A percentile compares a stretch with the other conserved stretches of the same genome.
phyloP scores from a whole-genome alignment of 306 rosid species.

The Quercus variabilis region DNA sequence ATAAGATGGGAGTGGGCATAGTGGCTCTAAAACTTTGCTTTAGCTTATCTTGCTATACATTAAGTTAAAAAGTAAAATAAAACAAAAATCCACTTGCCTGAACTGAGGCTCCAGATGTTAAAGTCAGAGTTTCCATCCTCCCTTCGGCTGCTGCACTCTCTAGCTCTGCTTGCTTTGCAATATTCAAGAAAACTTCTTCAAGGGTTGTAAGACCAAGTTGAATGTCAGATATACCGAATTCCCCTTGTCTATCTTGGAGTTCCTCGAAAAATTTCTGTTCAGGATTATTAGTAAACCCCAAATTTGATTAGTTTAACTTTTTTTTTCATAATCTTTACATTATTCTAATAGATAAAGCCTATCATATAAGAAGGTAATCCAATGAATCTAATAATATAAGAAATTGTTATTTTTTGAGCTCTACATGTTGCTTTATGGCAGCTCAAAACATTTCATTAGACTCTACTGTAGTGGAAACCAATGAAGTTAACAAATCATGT shows the following conservation, averaged over 20 bases:
- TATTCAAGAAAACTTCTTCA: conserved; percentile 85
- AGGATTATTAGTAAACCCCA: conserved; percentile 5
- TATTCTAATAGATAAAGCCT: neutral
- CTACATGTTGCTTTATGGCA: too few species aligned
- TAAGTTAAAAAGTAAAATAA: neutral
- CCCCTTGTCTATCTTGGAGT: conserved; percentile 62
- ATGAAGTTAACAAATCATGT: neutral
- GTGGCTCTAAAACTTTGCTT: neutral
- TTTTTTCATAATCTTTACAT: neutral
- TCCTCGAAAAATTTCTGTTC: conserved; percentile 64
- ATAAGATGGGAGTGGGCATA: conserved; percentile 11
- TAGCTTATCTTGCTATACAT: neutral
- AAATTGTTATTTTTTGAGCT: neutral
- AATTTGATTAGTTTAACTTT: neutral
- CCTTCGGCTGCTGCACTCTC: conserved; percentile 81
- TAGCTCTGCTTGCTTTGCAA: conserved; percentile 83
- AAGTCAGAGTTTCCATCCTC: conserved; percentile 46
- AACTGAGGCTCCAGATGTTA: conserved; percentile 58
- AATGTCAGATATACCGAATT: conserved; percentile 74
- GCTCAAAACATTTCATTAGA: neutral
- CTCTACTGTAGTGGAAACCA: neutral
- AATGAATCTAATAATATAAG: neutral
- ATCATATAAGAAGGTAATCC: neutral
- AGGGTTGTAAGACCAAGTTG: conserved; percentile 85
- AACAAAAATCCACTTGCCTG: conserved; percentile 36